Base-by-base conservation (phyloP, 2,329 filamentous ascomycete species). In the Thielaviopsis ethacetica region DNA sequence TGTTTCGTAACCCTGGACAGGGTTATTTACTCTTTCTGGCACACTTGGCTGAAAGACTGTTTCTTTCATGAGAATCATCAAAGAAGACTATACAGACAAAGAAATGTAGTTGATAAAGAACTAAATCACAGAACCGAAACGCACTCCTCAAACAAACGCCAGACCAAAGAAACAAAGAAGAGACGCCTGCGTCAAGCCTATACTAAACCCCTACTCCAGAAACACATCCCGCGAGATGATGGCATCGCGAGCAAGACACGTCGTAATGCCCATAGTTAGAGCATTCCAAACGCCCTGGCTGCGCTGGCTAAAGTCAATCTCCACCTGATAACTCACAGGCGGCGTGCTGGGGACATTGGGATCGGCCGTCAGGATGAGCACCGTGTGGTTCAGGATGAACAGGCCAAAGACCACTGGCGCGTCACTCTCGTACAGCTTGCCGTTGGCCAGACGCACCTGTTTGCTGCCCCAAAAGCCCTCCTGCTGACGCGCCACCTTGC, bases 241-340 rank as follows among this genome's bases (percentile, higher is more conserved):
- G 2, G 44, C 59, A 61, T 61, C 59, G 5, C 59, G 57, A n/a
- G 56, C 59, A 21, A 58, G 50, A 26, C 59, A 61, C 12, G 57
- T 50, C 21, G 53, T 53, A 17, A 73, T 67, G 9, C 71, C 73
- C 10, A 73, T 58, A 3, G 73, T 75, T 44, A 75, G 63, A 1
- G 71, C 73, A 62, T 75, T 75, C 73, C 73, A 75, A 22, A 75
- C 68, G 57, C 71, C 70, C 63, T 75, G 72, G 19, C 68, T 65
- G 12, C 65, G 65, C 51, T 73, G 68, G 56, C 67, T 65, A 52
- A 75, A 73, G 53, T 72, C 66, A 22, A 70, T 65, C 53, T 73
- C 70, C n/a, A 73, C 68, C 53, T 75, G 73, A 57, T 71, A 74
- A 62, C 71, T 75, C 34, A 74, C 67, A 56, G 70, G 68, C n/a